Evolutionary conservation across 1,284 basidiomycete species (phyloP).

Genomic region (Sanguinoderma infundibulare): DNA sequence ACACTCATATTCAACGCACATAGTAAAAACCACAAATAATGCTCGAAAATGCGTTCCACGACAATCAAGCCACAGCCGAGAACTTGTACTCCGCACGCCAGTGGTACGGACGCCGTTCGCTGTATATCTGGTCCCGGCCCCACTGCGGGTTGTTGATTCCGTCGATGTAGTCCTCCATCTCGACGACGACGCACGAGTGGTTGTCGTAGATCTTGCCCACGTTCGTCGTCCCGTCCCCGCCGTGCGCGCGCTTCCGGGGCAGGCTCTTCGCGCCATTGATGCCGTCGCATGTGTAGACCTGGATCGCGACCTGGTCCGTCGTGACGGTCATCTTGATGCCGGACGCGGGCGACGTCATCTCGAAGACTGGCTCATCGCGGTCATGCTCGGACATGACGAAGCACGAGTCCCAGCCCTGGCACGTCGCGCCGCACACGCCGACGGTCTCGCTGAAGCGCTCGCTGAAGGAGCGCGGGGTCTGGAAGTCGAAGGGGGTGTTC

Average conservation of each 20-base stretch:
- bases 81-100: conserved; percentile 2
- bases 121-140: conserved; percentile 3
- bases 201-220: conserved; percentile 38
- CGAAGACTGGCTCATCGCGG: not conserved
- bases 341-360: not conserved
- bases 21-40: not conserved
- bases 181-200: conserved; percentile 55
- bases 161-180: conserved; percentile 29
- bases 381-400: not conserved
- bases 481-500: conserved; percentile 51
- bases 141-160: conserved; percentile 16
- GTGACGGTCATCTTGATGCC: conserved; percentile 43
- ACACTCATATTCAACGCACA: not conserved
- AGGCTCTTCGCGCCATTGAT: conserved; percentile 37
- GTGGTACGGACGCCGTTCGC: not conserved
- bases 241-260: conserved; percentile 54
- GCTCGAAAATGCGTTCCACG: not conserved
- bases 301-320: conserved; percentile 53
- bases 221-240: conserved; percentile 43
- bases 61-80: not conserved
- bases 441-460: conserved; percentile 46
- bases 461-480: conserved; percentile 43
- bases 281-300: conserved; percentile 49
- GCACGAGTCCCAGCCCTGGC: conserved; percentile 1
- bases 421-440: conserved; percentile 12